phyloP scores from a whole-genome alignment of 1,284 basidiomycete species.

The Ganoderma lucidum region DNA sequence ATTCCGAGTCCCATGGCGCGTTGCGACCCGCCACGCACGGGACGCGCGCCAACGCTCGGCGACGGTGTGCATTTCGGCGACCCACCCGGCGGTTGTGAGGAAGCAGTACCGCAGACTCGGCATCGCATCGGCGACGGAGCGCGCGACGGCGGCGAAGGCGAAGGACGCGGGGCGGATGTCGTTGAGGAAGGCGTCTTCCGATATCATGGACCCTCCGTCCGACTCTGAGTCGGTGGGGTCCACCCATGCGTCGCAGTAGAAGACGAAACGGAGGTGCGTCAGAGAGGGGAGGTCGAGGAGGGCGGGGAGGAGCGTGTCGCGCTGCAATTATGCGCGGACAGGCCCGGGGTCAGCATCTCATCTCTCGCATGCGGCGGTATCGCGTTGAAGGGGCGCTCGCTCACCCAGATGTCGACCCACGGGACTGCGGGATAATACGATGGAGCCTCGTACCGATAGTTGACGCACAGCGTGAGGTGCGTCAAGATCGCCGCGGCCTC shows the following conservation, averaged over 20 bases:
- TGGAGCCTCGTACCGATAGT: not conserved
- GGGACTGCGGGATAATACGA: not conserved
- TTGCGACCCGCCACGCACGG: not conserved
- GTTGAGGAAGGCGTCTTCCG: not conserved
- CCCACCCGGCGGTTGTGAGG: not conserved
- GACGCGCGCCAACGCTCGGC: not conserved
- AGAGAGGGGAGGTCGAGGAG: not conserved
- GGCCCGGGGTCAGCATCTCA: not conserved
- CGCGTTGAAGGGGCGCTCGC: not conserved
- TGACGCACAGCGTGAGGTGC: not conserved
- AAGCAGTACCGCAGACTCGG: not conserved
- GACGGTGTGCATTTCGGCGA: not conserved
- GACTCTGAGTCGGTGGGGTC: too few species aligned
- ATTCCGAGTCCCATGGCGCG: not conserved
- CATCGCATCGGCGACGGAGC: not conserved
- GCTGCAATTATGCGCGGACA: not conserved
- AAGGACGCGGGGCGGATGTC: not conserved
- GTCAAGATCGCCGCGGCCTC: not conserved
- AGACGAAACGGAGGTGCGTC: not conserved
- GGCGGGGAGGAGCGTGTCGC: not conserved
- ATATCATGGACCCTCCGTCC: too few species aligned
- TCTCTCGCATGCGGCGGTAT: too few species aligned
- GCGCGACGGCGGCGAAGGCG: not conserved
- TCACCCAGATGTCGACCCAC: not conserved
- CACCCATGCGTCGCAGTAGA: not conserved